phyloP scores from a whole-genome alignment of 148 eudicot species.

The Linanthus parryae region DNA sequence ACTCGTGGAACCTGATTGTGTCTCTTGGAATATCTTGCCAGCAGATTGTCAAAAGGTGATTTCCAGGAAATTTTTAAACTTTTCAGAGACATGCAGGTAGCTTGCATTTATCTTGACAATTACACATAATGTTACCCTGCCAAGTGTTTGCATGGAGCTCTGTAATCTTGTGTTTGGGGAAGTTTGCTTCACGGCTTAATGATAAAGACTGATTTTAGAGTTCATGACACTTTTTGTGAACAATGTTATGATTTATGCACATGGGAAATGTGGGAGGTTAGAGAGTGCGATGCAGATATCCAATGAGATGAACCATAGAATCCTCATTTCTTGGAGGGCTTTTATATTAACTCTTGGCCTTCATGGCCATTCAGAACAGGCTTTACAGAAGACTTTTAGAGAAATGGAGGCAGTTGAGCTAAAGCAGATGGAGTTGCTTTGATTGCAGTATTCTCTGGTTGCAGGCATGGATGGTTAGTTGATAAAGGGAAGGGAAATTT shows the following conservation, averaged over 20 bases:
- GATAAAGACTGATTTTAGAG: slow-evolving; percentile 33
- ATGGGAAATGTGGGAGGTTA: slow-evolving; percentile 74
- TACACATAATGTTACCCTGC: slow-evolving; percentile 54
- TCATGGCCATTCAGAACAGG: slow-evolving; percentile 53
- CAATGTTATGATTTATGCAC: slow-evolving; percentile 67
- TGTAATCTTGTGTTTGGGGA: slow-evolving; percentile 59
- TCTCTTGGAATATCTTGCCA: slow-evolving; percentile 68
- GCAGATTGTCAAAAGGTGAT: slow-evolving; percentile 68
- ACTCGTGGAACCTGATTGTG: slow-evolving; percentile 47
- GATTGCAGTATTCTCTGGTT: slow-evolving; percentile 58
- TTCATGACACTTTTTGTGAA: slow-evolving; percentile 52
- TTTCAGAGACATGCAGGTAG: slow-evolving; percentile 52
- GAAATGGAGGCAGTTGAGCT: slow-evolving; percentile 53
- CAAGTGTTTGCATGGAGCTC: slow-evolving; percentile 47
- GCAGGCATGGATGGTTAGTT: slow-evolving; percentile 66
- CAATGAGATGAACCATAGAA: slow-evolving; percentile 34
- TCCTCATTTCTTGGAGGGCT: slow-evolving; percentile 64
- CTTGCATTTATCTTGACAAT: slow-evolving; percentile 39
- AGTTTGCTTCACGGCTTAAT: slow-evolving; percentile 59
- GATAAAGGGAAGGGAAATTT: slow-evolving; percentile 55
- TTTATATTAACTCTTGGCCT: slow-evolving; percentile 55
- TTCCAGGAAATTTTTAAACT: slow-evolving; percentile 59
- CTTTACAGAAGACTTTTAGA: slow-evolving; percentile 43
- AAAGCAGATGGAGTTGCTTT: slow-evolving; percentile 51
- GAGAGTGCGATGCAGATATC: slow-evolving; percentile 43